A percentile compares a stretch with the other conserved stretches of the same genome.
These are phyloP conservation scores for Pterulicium gracile DNA, from an alignment of 1,284 basidiomycete species.

Conservation along the genomic window DNA sequence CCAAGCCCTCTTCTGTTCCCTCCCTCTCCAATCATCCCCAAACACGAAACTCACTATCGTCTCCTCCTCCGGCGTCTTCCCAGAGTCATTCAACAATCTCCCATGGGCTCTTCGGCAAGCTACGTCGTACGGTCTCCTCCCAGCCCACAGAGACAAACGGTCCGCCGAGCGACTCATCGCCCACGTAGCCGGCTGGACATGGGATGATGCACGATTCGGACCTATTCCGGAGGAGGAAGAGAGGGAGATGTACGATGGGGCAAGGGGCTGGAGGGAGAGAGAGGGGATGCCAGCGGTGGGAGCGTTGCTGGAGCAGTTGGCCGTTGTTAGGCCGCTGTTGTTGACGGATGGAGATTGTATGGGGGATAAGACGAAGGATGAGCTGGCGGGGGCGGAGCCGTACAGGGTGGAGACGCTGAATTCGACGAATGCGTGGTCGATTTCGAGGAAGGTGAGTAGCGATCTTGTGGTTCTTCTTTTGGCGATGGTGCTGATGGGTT, in stretches of 20 bases:
- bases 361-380: neutral
- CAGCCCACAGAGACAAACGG: neutral
- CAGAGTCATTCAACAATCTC: neutral
- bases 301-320: neutral
- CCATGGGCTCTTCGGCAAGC: neutral
- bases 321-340: neutral
- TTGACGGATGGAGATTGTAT: neutral
- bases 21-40: neutral
- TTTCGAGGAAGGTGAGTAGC: neutral
- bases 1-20: neutral
- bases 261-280: neutral
- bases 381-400: too few species aligned
- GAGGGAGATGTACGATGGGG: too few species aligned
- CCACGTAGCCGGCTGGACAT: neutral
- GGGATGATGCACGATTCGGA: neutral
- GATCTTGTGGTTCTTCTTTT: neutral
- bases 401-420: neutral
- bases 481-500: neutral
- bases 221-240: neutral
- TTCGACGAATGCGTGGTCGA: neutral
- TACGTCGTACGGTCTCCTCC: neutral
- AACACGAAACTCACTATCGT: neutral
- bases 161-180: neutral
- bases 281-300: neutral
- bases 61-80: neutral